Evolutionary conservation across 2,329 filamentous ascomycete species (phyloP).

Genomic region (Penicillium italicum): DNA sequence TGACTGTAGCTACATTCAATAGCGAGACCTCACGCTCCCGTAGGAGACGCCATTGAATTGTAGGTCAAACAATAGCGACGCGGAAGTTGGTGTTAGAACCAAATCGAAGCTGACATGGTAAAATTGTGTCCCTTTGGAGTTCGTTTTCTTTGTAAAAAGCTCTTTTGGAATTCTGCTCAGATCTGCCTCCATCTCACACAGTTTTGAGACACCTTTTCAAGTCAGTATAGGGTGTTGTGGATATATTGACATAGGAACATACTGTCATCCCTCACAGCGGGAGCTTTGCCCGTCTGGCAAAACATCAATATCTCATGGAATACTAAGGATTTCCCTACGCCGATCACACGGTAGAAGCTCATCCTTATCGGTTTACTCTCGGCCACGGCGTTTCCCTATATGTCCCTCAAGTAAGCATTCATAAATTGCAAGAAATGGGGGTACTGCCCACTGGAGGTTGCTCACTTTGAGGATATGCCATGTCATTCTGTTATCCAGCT

Average conservation of each 20-base stretch:
- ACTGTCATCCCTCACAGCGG: background rate
- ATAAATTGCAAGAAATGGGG: background rate
- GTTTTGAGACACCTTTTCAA: constrained; percentile 4
- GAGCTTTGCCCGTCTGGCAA: background rate
- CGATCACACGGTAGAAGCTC: background rate
- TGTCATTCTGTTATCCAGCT: background rate
- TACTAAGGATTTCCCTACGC: background rate
- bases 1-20: constrained; percentile 4
- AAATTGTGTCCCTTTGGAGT: constrained; percentile 17
- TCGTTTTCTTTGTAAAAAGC: constrained; percentile 14
- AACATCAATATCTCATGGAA: constrained; percentile 1
- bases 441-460: too few relatives aligned
- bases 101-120: constrained; percentile 11
- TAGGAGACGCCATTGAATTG: constrained; percentile 27
- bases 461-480: constrained; percentile 28
- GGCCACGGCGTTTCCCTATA: constrained; percentile 14
- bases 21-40: constrained; percentile 21
- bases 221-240: background rate
- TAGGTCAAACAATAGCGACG: constrained; percentile 23
- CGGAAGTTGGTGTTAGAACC: constrained; percentile 21
- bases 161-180: constrained; percentile 18
- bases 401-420: background rate
- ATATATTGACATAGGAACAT: background rate
- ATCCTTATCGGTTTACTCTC: constrained; percentile 20
- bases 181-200: constrained; percentile 21